Percentiles rank a stretch among this genome's conserved stretches.
Conservation (phyloP, 1,284 basidiomycete species). For the Boletus sp. region DNA sequence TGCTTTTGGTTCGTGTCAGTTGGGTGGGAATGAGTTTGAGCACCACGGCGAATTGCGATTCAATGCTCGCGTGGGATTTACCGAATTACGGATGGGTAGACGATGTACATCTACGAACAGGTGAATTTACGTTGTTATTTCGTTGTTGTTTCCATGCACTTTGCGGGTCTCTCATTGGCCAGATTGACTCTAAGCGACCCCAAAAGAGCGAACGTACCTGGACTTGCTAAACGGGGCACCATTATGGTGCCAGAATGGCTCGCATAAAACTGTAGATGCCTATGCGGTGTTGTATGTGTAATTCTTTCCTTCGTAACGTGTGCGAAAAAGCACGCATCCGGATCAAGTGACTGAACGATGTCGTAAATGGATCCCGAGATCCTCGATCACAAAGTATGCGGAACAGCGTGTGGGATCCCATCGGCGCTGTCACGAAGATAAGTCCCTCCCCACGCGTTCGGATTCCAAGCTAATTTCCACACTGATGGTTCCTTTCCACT, state of each 20-base stretch:
- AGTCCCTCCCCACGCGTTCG: slow-evolving; percentile 29
- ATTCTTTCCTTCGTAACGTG: slow-evolving; percentile 9
- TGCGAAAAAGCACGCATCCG: too few relatives aligned
- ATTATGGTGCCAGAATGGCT: too few relatives aligned
- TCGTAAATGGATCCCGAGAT: slow-evolving; percentile 86
- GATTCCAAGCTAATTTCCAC: not conserved
- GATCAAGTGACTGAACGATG: not conserved
- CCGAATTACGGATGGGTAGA: slow-evolving; percentile 36
- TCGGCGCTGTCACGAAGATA: slow-evolving; percentile 86
- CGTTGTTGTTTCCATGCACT: too few relatives aligned
- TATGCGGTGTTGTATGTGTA: slow-evolving; percentile 83
- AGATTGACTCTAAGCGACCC: too few relatives aligned
- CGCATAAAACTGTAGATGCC: too few relatives aligned
- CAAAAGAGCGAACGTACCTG: too few relatives aligned
- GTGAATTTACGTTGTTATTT: too few relatives aligned
- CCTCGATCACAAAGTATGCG: slow-evolving; percentile 82
- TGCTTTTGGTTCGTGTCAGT: slow-evolving; percentile 66
- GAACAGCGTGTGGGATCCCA: slow-evolving; percentile 89
- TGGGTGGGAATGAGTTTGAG: slow-evolving; percentile 81
- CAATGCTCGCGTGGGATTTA: not conserved
- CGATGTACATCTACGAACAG: slow-evolving; percentile 61
- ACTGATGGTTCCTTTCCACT: slow-evolving; percentile 45
- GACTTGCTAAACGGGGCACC: too few relatives aligned
- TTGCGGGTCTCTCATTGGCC: too few relatives aligned
- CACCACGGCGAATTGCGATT: slow-evolving; percentile 60